Evolutionary conservation across 1,284 basidiomycete species (phyloP), one percentile per base, ranked within the genome.

Genomic region (Lentinula novae-zelandiae): DNA sequence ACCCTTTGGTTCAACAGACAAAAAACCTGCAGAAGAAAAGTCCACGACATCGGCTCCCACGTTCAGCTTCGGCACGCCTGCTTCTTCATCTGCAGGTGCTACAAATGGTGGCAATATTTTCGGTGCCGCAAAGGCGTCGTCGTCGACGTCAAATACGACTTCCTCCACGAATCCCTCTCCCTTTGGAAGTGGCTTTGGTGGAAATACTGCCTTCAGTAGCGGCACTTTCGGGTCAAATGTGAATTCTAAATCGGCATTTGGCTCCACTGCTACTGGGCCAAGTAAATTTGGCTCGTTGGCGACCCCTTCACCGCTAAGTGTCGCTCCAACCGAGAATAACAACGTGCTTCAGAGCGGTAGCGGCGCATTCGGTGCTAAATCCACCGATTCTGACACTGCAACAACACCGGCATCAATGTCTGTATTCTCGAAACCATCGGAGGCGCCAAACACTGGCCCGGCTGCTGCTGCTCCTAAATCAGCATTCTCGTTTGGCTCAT

Each of bases 1-100:
- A 9, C 48, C 61, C 7, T 46, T 62, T 57, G 56, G 53, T 10
- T 54, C 66, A 13, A 53, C 67, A 54, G 15, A 38, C 31, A 38
- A 36, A 7, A 17, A 33, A 13, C 50, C 50, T 17, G 8, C n/a
- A 15, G 33, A 20, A 5, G 33, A 17, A 20, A 4, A 52, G 42
- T 10, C 58, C 7, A 31, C 53, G 33, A 27, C 59, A 17, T 39
- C 54, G n/a, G 44, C 17, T n/a, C 60, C 48, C 61, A 22, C 58
- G 10, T 68, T 69, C 39, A 67, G 62, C 60, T 68, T 69, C 59
- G 65, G 57, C 15, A 5, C 60, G 10, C 44, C 66, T 40, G 8
- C 42, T 48, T 22, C 57, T 44, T 49, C 56, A 12, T 58, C 57
- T 6, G 31, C 53, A 31, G 31, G 54, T 44, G 27, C n/a, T 31